Evolutionary conservation across 129 eudicot genomes (phyloP), one percentile per base, ranked within the genome.

Genomic region (Flaveria ramosissima): DNA sequence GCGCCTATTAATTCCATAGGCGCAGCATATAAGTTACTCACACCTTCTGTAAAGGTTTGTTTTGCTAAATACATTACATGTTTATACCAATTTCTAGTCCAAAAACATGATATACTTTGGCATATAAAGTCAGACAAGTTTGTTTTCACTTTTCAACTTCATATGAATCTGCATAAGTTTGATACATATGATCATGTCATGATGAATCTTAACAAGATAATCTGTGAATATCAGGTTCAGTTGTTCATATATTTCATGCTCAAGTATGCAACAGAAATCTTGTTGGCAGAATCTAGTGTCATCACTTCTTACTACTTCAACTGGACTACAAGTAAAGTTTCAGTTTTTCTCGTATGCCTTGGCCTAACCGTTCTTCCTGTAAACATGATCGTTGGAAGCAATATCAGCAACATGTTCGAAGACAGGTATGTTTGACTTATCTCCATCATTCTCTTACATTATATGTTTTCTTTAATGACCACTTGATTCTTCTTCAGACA

Each of bases 281-380:
- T 93, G 81, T 92, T 93, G 68, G 92, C 98, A 17, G 98, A 90
- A 81, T 90, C 97, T 45, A 93, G 98, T 83, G 98, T 93, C 50
- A 65, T 93, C 63, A 88, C 97, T 24, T 75, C 97, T 41, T 81
- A 93, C 84, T 93, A 93, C 80, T 93, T 93, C 66, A 61, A 72
- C 19, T 90, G 98, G 98, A 77, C 91, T 17, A 93, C 97, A 0
- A 80, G 97, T 68, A 17, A 80, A 72, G 98, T 93, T 68, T 84
- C 98, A 7, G 50, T 93, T 15, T 93, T 90, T 81, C 98, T 90
- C 36, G 92, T 96, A 16, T 87, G 93, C 80, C 92, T 93, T 62
- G 98, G 98, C 73, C 89, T 93, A 24, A 93, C 98, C 20, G 98
- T 93, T 84, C 89, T 93, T 73, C 98, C 98, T 20, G 86, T 93